Base-by-base conservation (phyloP, 2,329 filamentous ascomycete genomes). In the Oidium heveae region DNA sequence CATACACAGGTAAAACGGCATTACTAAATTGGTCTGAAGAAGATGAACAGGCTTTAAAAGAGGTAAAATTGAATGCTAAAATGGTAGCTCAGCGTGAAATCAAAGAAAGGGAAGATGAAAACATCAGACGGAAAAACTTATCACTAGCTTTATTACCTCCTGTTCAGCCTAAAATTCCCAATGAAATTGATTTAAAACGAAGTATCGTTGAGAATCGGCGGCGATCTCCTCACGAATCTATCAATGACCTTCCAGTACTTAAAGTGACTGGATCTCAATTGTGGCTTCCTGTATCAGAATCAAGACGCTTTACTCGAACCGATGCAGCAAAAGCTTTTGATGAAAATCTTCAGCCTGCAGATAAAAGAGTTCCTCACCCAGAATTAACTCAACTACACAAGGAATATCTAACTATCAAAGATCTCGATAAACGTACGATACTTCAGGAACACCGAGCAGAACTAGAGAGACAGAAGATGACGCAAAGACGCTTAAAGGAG, bases 291-390 rank as follows among this genome's bases (percentile, higher is more conserved):
- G 75, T 76, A 5, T 74, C 77, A 0, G 78, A 82, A 64, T 80
- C 78, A 41, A 71, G 76, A 53, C 68, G 72, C 57, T 80, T 80
- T 60, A 82, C 77, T 32, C 75, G 80, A 60, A 72, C 72, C 59
- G 79, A 83, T 61, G 79, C 80, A 34, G 79, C 79, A 51, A 72
- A 74, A 62, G 77, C 78, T 5, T 82, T 82, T 64, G 72, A 79
- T 61, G 68, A 74, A 34, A 71, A 64, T 20, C 71, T 83, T 64
- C 71, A 80, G 9, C 73, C 79, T 0, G 72, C 76, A 1, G 79
- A 84, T 62, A 64, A 70, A 57, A 72, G 77, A 57, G 74, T 81
- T 51, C 77, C 77, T 34, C 77, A 82, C 60, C 75, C 74, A 5
- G 74, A 82, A 63, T 71, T 82, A 28, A 72, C 82, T 54, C 58